A percentile compares a stretch with the other conserved stretches of the same genome.
Evolutionary conservation across 116 monocot genomes (phyloP).

Genomic region (Zostera marina): DNA sequence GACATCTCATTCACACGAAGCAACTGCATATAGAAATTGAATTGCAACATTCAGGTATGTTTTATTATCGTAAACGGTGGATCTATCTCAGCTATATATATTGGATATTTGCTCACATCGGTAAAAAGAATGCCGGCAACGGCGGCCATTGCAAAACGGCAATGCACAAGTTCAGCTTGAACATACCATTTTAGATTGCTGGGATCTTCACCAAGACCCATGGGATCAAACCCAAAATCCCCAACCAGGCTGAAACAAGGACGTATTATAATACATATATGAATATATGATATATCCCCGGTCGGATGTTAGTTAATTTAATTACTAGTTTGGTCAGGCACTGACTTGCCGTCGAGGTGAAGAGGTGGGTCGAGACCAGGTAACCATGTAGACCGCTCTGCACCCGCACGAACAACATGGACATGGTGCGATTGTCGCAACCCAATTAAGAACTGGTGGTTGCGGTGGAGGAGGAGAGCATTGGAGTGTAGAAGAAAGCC

Average conservation of each 20-base stretch:
- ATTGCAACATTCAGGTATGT: neutral
- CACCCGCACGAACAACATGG: no score
- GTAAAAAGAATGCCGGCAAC: slow-evolving; percentile 69
- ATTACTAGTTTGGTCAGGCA: no score
- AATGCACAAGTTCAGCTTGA: slow-evolving; percentile 77
- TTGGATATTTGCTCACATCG: slow-evolving; percentile 27
- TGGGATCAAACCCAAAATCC: slow-evolving; percentile 74
- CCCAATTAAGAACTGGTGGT: no score
- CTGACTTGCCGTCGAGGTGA: slow-evolving; percentile 64
- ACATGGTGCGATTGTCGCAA: neutral
- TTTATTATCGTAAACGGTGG: no score
- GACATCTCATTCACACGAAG: slow-evolving; percentile 53
- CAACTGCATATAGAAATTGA: slow-evolving; percentile 23
- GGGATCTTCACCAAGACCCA: slow-evolving; percentile 14
- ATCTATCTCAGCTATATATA: no score
- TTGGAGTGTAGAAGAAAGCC: no score
- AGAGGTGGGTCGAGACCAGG: slow-evolving; percentile 71
- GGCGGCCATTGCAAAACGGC: slow-evolving; percentile 76
- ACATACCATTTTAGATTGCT: slow-evolving; percentile 58
- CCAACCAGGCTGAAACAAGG: slow-evolving; percentile 28
- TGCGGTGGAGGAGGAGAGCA: no score
- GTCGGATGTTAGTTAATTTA: no score
- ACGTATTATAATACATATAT: no score
- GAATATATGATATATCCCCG: no score
- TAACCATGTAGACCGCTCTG: slow-evolving; percentile 49